These are phyloP conservation scores for Trichoderma guizhouense DNA, from an alignment of 2,329 filamentous ascomycete species.

Conservation along the genomic window DNA sequence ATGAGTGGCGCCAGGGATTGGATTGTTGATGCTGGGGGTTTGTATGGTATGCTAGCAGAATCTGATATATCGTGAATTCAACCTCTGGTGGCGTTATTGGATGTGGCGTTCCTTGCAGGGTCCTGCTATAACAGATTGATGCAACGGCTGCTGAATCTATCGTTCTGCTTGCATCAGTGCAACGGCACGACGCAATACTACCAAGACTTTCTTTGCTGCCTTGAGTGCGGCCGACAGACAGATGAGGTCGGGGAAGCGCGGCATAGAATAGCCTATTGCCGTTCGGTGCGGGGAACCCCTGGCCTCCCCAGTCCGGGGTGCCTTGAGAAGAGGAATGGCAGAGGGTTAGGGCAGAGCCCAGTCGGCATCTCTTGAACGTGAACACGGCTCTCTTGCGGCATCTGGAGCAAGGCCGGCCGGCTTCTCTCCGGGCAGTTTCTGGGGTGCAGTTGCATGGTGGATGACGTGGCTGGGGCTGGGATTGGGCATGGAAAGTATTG, in stretches of 20 bases:
- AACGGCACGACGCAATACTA: background rate
- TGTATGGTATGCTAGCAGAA: background rate
- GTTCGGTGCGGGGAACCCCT: constrained; percentile 10
- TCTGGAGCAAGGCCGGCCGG: background rate
- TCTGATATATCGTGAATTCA: background rate
- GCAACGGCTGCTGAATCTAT: background rate
- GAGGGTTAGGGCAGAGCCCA: background rate
- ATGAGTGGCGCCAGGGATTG: background rate
- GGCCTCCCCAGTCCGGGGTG: background rate
- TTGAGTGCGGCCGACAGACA: background rate
- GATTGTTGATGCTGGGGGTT: background rate
- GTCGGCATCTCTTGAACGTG: background rate
- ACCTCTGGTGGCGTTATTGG: background rate
- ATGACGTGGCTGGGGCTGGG: constrained; percentile 7
- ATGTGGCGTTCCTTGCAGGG: background rate
- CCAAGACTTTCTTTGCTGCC: background rate
- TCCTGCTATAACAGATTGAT: background rate
- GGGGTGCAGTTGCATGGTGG: constrained; percentile 14
- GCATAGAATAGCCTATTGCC: background rate
- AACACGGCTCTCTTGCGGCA: background rate
- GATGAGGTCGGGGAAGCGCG: constrained; percentile 12
- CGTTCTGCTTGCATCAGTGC: background rate
- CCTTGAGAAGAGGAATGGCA: background rate
- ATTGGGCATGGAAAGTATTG: background rate
- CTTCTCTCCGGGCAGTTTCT: constrained; percentile 19